Evolutionary conservation across 1,284 basidiomycete genomes (phyloP), one percentile per base, ranked within the genome.

Genomic region (Stereum hirsutum): DNA sequence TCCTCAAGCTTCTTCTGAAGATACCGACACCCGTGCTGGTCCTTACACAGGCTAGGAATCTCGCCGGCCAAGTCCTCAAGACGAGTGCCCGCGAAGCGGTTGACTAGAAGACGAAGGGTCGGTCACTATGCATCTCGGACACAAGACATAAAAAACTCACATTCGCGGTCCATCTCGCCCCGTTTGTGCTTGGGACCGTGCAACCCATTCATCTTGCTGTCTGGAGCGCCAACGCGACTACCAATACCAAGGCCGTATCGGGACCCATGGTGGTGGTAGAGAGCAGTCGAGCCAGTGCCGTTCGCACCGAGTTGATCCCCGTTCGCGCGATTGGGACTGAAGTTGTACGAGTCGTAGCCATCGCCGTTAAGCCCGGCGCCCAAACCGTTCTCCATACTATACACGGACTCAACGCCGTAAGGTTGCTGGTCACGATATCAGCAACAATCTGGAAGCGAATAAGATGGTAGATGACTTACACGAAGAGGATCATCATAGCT

Each of bases 1-100:
- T 99, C 96, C 63, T 99, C 96, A 31, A 99, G 75, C 68, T 99
- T 99, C 81, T 99, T 99, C 65, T 99, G 96, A 45, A 99, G 69
- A 61, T 97, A 99, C 30, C 96, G 82, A 61, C 96, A 99, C 3
- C 96, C 96, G 63, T 99, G 96, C 66, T 99, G 96, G 63, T 99
- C 96, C 65, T 98, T 98, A 78, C 94, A 98, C 24, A 99, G 68
- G 12, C 79, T 73, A 23, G 93, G 81, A 52, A 99, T 94, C 63
- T 98, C 91, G 49, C 95, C 95, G 53, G 88, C 82, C 36, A 99
- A 70, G 58, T 99, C 96, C 61, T 99, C 96, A 44, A 99, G 74
- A 41, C 92, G 84, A 35, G 92, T 95, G 23, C 92, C 90, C 21
- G 93, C 82, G 62, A 96, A 97, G 8, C 93, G 82, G 66, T 97